Evolutionary conservation across 1,284 basidiomycete species (phyloP).

Genomic region (Bjerkandera adusta): DNA sequence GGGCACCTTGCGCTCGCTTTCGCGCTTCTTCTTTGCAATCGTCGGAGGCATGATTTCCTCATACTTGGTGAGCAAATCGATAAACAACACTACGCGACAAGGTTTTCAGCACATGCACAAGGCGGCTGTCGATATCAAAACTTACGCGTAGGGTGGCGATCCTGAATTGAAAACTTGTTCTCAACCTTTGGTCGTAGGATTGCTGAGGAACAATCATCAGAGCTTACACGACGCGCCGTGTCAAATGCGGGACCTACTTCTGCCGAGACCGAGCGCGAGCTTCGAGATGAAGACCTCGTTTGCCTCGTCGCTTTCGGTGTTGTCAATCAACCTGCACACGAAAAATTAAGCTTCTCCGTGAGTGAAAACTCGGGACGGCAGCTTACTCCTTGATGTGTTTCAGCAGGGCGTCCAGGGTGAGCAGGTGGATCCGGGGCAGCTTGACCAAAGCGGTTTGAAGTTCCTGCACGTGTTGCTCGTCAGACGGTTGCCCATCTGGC

Average conservation of each 20-base stretch:
- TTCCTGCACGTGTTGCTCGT: slow-evolving; percentile 64
- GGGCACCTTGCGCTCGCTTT: slow-evolving; percentile 80
- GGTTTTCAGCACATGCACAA: no score
- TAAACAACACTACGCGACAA: slow-evolving; percentile 62
- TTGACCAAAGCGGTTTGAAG: slow-evolving; percentile 68
- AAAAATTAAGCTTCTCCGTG: background rate
- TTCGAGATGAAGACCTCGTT: slow-evolving; percentile 83
- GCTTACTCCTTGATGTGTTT: slow-evolving; percentile 76
- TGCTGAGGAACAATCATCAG: slow-evolving; percentile 39
- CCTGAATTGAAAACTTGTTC: slow-evolving; percentile 80
- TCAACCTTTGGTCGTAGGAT: slow-evolving; percentile 84
- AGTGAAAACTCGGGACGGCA: background rate
- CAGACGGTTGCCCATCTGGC: slow-evolving; percentile 48
- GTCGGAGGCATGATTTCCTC: slow-evolving; percentile 76
- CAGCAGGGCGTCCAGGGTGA: slow-evolving; percentile 79
- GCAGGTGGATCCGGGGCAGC: slow-evolving; percentile 79
- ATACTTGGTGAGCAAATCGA: slow-evolving; percentile 83
- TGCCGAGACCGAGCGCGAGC: slow-evolving; percentile 81
- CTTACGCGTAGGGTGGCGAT: slow-evolving; percentile 77
- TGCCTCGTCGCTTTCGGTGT: slow-evolving; percentile 62
- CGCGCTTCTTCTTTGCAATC: slow-evolving; percentile 80
- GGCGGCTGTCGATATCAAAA: no score
- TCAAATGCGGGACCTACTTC: slow-evolving; percentile 53
- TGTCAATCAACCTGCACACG: slow-evolving; percentile 58
- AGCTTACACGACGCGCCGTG: no score